These are phyloP conservation scores for Pichia pseudocactophila DNA, from an alignment of 805 yeast genomes.

Conservation along the genomic window DNA sequence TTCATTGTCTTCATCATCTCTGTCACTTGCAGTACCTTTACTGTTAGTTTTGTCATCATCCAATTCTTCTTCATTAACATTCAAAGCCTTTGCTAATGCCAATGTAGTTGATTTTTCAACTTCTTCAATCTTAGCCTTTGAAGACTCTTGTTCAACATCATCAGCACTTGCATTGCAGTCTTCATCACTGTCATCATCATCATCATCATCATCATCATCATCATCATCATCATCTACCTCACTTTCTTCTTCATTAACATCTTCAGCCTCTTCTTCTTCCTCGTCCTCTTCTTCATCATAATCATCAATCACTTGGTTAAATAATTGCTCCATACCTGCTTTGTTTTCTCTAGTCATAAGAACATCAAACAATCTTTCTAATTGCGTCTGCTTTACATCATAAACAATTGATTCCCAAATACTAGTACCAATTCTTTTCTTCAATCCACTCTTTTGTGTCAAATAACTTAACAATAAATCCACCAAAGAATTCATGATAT, in stretches of 20 bases:
- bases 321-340: slow-evolving; percentile 69
- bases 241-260: slow-evolving; percentile 30
- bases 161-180: slow-evolving; percentile 38
- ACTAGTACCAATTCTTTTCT: slow-evolving; percentile 47
- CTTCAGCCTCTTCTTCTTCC: slow-evolving; percentile 26
- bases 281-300: slow-evolving; percentile 40
- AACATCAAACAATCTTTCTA: slow-evolving; percentile 45
- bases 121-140: slow-evolving; percentile 26
- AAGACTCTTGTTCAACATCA: slow-evolving; percentile 32
- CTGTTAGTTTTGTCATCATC: slow-evolving; percentile 28
- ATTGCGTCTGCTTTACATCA: slow-evolving; percentile 35
- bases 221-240: slow-evolving; percentile 39
- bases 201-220: slow-evolving; percentile 22
- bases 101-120: slow-evolving; percentile 41
- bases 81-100: slow-evolving; percentile 63
- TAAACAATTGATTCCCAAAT: slow-evolving; percentile 41
- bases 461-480: slow-evolving; percentile 52
- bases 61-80: slow-evolving; percentile 38
- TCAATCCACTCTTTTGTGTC: slow-evolving; percentile 47
- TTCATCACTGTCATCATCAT: slow-evolving; percentile 20
- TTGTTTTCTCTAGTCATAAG: slow-evolving; percentile 64
- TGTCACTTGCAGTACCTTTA: too few relatives aligned
- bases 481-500: slow-evolving; percentile 19
- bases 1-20: slow-evolving; percentile 14
- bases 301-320: slow-evolving; percentile 51